Evolutionary conservation across 2,329 filamentous ascomycete genomes (phyloP), one percentile per base, ranked within the genome.

Genomic region (Aureobasidium mangrovei): DNA sequence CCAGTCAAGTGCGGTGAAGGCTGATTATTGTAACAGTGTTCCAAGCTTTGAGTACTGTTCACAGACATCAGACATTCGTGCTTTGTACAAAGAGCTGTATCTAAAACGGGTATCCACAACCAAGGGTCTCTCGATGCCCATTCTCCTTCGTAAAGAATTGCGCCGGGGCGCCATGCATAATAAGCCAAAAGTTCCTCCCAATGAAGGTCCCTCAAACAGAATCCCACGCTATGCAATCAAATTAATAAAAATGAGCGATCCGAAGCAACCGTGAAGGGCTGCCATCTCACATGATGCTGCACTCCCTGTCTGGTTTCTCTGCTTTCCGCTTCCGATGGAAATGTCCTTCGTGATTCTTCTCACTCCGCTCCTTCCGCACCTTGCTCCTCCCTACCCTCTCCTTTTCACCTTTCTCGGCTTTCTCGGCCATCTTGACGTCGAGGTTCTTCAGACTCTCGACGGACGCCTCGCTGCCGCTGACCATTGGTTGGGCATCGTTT

Each of bases 291-390:
- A 58, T 58, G 43, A 57, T 40, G 29, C 18, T 49, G 41, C 57
- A 58, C 42, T 58, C 57, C 31, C 57, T 42, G 49, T 58, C 57
- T 18, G 57, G 57, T 39, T 57, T 55, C 57, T 58, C 57, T 8
- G 48, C 49, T 31, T 58, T 58, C 38, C 52, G 51, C 46, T 53
- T 56, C 26, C 44, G 49, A 12, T 43, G 40, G 41, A 53, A 53
- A 35, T 56, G 53, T 41, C 54, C 53, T 40, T 55, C 47, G 31
- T 48, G 39, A n/a, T 29, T 18, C n/a, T 43, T 33, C 43, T 48
- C 42, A 43, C 32, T 28, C 31, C 49, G 39, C 12, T 48, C 42
- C n/a, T 53, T 53, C 12, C 49, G 43, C n/a, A 53, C 49, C n/a
- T 53, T 53, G 36, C 49, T 53, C 32, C 49, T 53, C 10, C 49